Evolutionary conservation across 2,329 filamentous ascomycete species (phyloP).

Genomic region (Trichophyton equinum): DNA sequence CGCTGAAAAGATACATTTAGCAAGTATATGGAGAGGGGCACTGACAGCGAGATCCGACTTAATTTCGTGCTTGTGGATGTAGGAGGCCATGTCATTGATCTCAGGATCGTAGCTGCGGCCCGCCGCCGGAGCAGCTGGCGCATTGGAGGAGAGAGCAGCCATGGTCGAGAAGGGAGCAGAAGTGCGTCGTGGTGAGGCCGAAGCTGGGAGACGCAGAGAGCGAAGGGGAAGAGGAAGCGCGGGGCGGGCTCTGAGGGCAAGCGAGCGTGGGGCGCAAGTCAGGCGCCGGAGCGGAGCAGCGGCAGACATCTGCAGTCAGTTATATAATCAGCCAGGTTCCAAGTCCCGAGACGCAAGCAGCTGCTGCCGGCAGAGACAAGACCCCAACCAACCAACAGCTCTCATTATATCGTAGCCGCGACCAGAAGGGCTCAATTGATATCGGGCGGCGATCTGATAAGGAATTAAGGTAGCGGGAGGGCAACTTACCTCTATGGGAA

Average conservation of each 20-base stretch:
- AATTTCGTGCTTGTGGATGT: slow-evolving; percentile 84
- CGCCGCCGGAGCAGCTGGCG: slow-evolving; percentile 22
- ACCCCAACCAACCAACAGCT: too few relatives aligned
- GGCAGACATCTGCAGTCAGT: slow-evolving; percentile 24
- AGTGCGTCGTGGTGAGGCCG: slow-evolving; percentile 22
- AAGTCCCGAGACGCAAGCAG: too few relatives aligned
- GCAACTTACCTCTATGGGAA: slow-evolving; percentile 12
- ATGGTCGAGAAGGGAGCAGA: slow-evolving; percentile 33
- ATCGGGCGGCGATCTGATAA: background rate
- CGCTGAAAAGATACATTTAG: background rate
- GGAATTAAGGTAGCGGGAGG: slow-evolving; percentile 23
- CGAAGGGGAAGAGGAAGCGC: slow-evolving; percentile 39
- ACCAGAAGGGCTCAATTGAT: too few relatives aligned
- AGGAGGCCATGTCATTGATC: slow-evolving; percentile 88
- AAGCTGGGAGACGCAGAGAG: slow-evolving; percentile 18
- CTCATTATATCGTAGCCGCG: too few relatives aligned
- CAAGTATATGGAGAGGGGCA: slow-evolving; percentile 14
- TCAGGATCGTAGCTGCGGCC: slow-evolving; percentile 67
- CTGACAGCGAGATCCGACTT: slow-evolving; percentile 85
- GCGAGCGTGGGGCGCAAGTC: slow-evolving; percentile 32
- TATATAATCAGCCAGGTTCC: background rate
- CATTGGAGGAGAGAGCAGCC: slow-evolving; percentile 28
- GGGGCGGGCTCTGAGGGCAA: slow-evolving; percentile 28
- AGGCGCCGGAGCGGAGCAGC: slow-evolving; percentile 31
- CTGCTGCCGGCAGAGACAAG: too few relatives aligned